Evolutionary conservation across 2,329 filamentous ascomycete species (phyloP).

Genomic region (Blastomyces parvus): DNA sequence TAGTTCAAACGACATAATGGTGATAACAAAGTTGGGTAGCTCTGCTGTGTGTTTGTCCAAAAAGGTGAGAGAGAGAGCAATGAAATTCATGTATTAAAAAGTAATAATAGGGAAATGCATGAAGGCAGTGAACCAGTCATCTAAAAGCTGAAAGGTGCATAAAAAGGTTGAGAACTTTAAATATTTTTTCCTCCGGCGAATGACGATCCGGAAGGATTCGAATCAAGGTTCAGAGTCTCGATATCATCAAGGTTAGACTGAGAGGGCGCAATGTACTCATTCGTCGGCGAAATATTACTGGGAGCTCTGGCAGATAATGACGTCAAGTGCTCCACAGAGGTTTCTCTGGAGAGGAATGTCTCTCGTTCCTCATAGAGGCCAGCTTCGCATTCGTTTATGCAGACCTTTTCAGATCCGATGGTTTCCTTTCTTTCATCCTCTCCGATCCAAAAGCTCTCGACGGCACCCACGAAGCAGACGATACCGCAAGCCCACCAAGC

Average conservation of each 20-base stretch:
- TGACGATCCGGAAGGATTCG: not conserved
- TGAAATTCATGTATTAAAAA: slow-evolving; percentile 4
- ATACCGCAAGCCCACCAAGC: slow-evolving; percentile 87
- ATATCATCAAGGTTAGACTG: slow-evolving; percentile 6
- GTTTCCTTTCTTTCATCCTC: slow-evolving; percentile 43
- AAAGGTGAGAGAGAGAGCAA: not conserved
- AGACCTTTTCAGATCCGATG: slow-evolving; percentile 10
- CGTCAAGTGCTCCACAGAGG: slow-evolving; percentile 3
- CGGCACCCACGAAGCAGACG: slow-evolving; percentile 64
- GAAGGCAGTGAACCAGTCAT: slow-evolving; percentile 2
- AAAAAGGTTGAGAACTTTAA: not conserved
- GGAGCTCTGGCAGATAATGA: not conserved
- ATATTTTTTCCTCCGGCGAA: not conserved
- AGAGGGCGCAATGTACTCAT: not conserved
- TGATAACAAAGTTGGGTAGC: not conserved
- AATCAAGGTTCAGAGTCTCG: slow-evolving; percentile 1
- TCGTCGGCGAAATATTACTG: not conserved
- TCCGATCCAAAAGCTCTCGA: slow-evolving; percentile 65
- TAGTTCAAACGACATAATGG: not conserved
- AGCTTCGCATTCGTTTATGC: slow-evolving; percentile 23
- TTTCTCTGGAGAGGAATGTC: not conserved
- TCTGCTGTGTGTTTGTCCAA: not conserved
- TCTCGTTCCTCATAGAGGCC: slow-evolving; percentile 15
- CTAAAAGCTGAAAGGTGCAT: not conserved
- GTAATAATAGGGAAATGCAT: not conserved